Conservation (phyloP, 495 filamentous ascomycete genomes). For the Hyaloscypha finlandica region DNA sequence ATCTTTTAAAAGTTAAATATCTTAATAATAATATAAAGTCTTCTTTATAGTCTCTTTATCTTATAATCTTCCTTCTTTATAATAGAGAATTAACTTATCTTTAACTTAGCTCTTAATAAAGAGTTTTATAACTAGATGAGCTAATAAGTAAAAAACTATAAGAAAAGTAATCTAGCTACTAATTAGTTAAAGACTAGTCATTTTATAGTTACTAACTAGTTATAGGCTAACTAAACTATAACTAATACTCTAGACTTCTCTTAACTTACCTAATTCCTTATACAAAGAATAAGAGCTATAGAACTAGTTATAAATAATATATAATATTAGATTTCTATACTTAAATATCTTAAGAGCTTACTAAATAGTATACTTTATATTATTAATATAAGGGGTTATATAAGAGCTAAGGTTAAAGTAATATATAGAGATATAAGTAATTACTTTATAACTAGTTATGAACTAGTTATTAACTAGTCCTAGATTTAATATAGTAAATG, state of each 20-base stretch:
- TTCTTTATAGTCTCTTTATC: not conserved
- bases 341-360: not conserved
- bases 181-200: not conserved
- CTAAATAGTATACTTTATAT: slow-evolving; percentile 2
- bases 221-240: not conserved
- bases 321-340: slow-evolving; percentile 1
- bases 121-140: not conserved
- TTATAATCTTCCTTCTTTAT: not conserved
- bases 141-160: not conserved
- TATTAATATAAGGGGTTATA: slow-evolving; percentile 1
- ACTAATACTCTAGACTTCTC: not conserved
- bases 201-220: slow-evolving; percentile 1
- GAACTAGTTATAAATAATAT: not conserved
- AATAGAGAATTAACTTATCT: not conserved
- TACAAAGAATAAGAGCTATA: not conserved
- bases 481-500: not conserved
- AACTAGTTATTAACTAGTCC: not conserved
- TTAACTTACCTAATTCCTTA: not conserved
- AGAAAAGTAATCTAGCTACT: not conserved
- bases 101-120: slow-evolving; percentile 1
- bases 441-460: not conserved
- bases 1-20: not conserved
- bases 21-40: not conserved
- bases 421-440: not conserved
- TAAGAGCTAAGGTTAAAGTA: not conserved